A percentile compares a stretch with the other conserved stretches of the same genome.
Evolutionary conservation across 768 basidiomycete species (phyloP).

Genomic region (Multifurca ochricompacta): DNA sequence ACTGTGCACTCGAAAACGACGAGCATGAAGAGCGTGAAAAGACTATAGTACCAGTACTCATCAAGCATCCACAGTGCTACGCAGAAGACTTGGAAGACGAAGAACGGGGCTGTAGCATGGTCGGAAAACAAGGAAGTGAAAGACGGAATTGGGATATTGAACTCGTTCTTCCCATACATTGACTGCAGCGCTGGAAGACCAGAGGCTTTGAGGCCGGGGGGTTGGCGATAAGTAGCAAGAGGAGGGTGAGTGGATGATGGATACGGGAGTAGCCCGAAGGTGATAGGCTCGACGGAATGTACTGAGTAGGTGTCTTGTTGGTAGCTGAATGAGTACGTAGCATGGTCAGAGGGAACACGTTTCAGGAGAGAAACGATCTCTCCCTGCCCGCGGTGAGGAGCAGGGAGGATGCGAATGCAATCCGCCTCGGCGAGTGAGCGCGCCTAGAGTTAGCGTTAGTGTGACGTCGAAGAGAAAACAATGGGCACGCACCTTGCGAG

Average conservation of each 20-base stretch:
- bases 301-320: slow-evolving; percentile 90
- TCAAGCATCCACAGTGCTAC: slow-evolving; percentile 97
- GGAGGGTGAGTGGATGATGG: slow-evolving; percentile 68
- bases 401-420: slow-evolving; percentile 74
- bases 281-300: slow-evolving; percentile 43
- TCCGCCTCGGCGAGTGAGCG: slow-evolving; percentile 61
- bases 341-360: slow-evolving; percentile 46
- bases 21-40: slow-evolving; percentile 98
- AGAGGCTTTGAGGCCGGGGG: slow-evolving; percentile 44
- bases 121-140: slow-evolving; percentile 89
- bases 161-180: slow-evolving; percentile 89
- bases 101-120: slow-evolving; percentile 98
- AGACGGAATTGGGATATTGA: slow-evolving; percentile 94
- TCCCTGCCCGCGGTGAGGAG: slow-evolving; percentile 75
- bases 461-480: not conserved
- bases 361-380: slow-evolving; percentile 78
- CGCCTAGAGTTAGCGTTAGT: slow-evolving; percentile 35
- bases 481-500: slow-evolving; percentile 47
- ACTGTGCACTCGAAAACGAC: slow-evolving; percentile 98
- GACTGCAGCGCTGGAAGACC: slow-evolving; percentile 45
- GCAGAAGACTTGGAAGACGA: slow-evolving; percentile 98
- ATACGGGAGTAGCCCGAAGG: slow-evolving; percentile 80
- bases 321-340: slow-evolving; percentile 83
- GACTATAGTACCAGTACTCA: slow-evolving; percentile 98
- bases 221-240: slow-evolving; percentile 54